Base-by-base conservation (phyloP, 306 rosid genomes). In the Dalbergia oliveri region DNA sequence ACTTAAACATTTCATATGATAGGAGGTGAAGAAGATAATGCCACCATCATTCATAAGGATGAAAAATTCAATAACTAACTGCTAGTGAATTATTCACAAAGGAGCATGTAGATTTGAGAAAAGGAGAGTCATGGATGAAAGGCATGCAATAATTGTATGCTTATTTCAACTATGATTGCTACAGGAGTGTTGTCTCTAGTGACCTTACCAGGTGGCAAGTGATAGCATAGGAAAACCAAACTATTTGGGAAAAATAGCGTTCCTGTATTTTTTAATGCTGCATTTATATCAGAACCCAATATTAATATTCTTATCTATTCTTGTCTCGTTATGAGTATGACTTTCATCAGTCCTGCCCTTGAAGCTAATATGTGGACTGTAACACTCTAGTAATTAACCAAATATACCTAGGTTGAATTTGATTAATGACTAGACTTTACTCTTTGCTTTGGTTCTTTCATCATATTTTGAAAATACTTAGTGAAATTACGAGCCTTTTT, bases 71-170 rank as follows among this genome's bases (percentile, higher is more conserved):
- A 59, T 3, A 66, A 54, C 1, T 41, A 67, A 79, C 88, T 21
- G 86, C 86, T 50, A 51, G 35, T 5, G 77, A 72, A 39, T n/a
- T 83, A 33, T 88, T 88, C 49, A 77, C 66, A 0, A 26, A 44
- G 0, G 71, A 77, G 35, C 91, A 88, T 11, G 5, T 35, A 50
- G 72, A 8, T 2, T 39, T 88, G 78, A 2, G 3, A 23, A 0
- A 16, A 50, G 15, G 91, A 57, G 89, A 85, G 13, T 1, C 8
- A 18, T 88, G 87, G 91, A 88, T 80, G 89, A 85, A 82, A 72
- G 1, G 18, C 15, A 80, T 82, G 0, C 23, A 21, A 21, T 21
- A 68, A 69, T 0, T 85, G 88, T 14, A 49, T 80, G 83, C 11
- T 88, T 1, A 85, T 77, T 11, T 69, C 89, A 4, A 59, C 91